Conservation (phyloP, 352 stramenopile species). For the Pythium oligandrum region DNA sequence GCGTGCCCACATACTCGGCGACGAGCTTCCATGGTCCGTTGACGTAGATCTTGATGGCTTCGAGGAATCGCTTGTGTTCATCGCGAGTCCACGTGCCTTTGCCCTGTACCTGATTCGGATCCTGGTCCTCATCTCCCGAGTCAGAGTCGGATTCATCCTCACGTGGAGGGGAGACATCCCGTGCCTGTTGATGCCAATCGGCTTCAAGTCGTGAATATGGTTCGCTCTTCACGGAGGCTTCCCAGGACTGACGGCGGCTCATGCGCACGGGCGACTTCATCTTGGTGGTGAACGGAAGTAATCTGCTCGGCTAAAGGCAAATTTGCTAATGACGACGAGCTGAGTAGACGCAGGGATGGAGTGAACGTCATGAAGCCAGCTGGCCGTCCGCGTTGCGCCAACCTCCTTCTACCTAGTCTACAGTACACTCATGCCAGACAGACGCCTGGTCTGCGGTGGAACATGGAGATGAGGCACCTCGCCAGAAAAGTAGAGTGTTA, state of each 20-base stretch:
- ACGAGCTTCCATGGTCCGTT: constrained; percentile 69
- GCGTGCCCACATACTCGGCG: constrained; percentile 56
- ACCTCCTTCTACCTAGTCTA: too few relatives aligned
- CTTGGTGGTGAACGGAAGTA: constrained; percentile 3
- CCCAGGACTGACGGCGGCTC: constrained; percentile 14
- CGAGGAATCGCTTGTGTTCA: constrained; percentile 65
- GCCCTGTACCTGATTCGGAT: not conserved
- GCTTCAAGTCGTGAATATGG: not conserved
- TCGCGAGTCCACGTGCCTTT: constrained; percentile 56
- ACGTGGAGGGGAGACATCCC: not conserved
- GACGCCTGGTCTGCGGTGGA: too few relatives aligned
- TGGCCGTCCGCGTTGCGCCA: too few relatives aligned
- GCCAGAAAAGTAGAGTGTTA: too few relatives aligned
- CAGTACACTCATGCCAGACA: too few relatives aligned
- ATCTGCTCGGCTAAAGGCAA: too few relatives aligned
- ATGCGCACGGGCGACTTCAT: constrained; percentile 9
- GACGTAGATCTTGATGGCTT: constrained; percentile 67
- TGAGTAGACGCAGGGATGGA: too few relatives aligned
- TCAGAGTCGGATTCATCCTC: constrained; percentile 13
- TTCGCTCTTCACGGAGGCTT: constrained; percentile 2
- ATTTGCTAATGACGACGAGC: too few relatives aligned
- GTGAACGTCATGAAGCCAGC: too few relatives aligned
- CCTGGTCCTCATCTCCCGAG: constrained; percentile 12
- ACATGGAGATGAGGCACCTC: too few relatives aligned
- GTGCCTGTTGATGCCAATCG: constrained; percentile 3